A percentile compares a stretch with the other conserved stretches of the same genome.
phyloP scores from a whole-genome alignment of 441 rosid species.

The Raphanus hybrid region DNA sequence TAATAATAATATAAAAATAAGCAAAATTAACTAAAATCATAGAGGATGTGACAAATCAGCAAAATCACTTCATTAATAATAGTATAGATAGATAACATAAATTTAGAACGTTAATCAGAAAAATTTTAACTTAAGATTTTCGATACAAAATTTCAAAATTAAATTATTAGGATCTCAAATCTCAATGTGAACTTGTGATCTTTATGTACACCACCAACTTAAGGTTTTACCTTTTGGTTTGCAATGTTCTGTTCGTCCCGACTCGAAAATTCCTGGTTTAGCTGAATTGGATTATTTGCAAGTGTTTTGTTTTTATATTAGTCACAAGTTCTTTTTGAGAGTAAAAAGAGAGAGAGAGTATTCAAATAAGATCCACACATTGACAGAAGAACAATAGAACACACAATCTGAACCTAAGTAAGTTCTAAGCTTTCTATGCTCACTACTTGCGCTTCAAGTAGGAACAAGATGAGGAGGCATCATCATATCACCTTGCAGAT shows the following conservation, averaged over 20 bases:
- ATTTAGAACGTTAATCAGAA: too few relatives aligned
- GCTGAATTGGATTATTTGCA: not conserved
- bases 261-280: not conserved
- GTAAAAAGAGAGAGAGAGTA: not conserved
- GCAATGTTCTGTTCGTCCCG: not conserved
- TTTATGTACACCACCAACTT: conserved; percentile 5
- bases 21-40: too few relatives aligned
- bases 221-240: not conserved
- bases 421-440: not conserved
- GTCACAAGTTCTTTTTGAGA: not conserved
- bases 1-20: too few relatives aligned
- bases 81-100: too few relatives aligned
- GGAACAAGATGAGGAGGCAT: conserved; percentile 42
- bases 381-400: conserved; percentile 7
- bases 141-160: too few relatives aligned
- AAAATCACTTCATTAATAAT: too few relatives aligned
- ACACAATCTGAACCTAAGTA: not conserved
- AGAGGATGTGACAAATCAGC: too few relatives aligned
- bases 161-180: not conserved
- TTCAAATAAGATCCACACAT: not conserved
- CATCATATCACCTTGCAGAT: conserved; percentile 27
- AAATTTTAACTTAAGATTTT: too few relatives aligned
- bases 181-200: conserved; percentile 11
- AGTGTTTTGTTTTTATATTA: not conserved
- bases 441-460: conserved; percentile 10